Conservation (phyloP, 1,284 basidiomycete genomes). For the Tilletia setariae region DNA sequence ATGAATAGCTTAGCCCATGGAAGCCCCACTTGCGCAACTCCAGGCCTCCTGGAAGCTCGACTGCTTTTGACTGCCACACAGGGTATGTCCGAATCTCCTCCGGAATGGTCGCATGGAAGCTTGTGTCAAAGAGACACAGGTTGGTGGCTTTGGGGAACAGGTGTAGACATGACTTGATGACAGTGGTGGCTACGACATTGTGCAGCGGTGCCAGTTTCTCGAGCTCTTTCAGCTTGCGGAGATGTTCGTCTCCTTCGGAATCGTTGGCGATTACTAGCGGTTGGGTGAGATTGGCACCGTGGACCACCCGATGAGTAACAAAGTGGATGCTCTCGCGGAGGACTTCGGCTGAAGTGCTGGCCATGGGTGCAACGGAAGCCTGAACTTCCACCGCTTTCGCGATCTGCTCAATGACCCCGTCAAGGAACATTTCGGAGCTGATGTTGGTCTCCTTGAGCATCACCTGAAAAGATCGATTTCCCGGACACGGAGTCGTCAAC, state of each 20-base stretch:
- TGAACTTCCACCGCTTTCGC: background rate
- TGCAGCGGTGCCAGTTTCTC: constrained; percentile 28
- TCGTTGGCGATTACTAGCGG: constrained; percentile 17
- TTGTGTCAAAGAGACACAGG: constrained; percentile 25
- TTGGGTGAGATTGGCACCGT: constrained; percentile 23
- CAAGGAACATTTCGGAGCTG: background rate
- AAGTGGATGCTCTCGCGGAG: constrained; percentile 6
- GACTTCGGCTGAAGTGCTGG: background rate
- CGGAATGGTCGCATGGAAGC: constrained; percentile 23
- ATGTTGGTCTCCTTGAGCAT: constrained; percentile 9
- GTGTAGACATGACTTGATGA: constrained; percentile 22
- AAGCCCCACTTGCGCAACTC: constrained; percentile 27
- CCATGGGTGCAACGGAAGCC: too few species aligned
- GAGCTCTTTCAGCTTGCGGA: constrained; percentile 19
- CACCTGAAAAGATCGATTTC: background rate
- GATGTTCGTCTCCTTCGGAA: constrained; percentile 4
- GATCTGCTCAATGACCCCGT: constrained; percentile 8
- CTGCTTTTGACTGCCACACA: constrained; percentile 1
- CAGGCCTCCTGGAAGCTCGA: constrained; percentile 24
- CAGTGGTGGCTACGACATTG: constrained; percentile 22
- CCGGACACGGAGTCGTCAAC: background rate
- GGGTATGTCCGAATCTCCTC: constrained; percentile 21
- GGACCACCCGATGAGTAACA: constrained; percentile 27
- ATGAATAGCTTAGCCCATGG: constrained; percentile 27
- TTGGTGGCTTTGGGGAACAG: constrained; percentile 18